Conservation (phyloP, 2,329 filamentous ascomycete genomes). For the Fusarium sp. region DNA sequence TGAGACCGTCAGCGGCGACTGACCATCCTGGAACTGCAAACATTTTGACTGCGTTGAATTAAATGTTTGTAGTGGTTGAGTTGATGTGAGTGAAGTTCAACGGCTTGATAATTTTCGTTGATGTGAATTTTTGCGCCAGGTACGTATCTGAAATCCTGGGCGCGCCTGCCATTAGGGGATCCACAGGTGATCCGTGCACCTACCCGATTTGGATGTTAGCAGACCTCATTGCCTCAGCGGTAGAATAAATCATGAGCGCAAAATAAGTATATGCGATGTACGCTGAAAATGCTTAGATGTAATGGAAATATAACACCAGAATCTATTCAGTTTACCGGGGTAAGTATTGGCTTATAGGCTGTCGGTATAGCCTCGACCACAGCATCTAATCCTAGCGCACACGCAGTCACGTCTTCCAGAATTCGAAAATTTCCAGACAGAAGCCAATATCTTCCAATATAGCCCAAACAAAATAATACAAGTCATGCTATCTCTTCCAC, state of each 20-base stretch:
- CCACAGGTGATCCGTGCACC: constrained; percentile 18
- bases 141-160: constrained; percentile 24
- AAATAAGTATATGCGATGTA: background rate
- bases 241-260: too few relatives aligned
- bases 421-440: background rate
- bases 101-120: constrained; percentile 27
- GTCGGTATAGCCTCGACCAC: too few relatives aligned
- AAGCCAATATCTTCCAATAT: background rate
- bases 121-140: constrained; percentile 32
- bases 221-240: background rate
- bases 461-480: background rate
- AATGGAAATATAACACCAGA: too few relatives aligned
- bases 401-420: background rate
- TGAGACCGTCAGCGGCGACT: constrained; percentile 78
- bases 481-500: background rate
- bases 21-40: constrained; percentile 97
- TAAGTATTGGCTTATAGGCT: too few relatives aligned
- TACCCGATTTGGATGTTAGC: constrained; percentile 12
- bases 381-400: too few relatives aligned
- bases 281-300: background rate
- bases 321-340: too few relatives aligned
- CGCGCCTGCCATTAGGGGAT: background rate
- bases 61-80: constrained; percentile 20
- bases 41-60: constrained; percentile 64
- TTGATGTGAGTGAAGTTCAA: constrained; percentile 22